These are phyloP conservation scores for Parsonsia alboflavescens DNA, from an alignment of 257 asterid species.

Conservation along the genomic window DNA sequence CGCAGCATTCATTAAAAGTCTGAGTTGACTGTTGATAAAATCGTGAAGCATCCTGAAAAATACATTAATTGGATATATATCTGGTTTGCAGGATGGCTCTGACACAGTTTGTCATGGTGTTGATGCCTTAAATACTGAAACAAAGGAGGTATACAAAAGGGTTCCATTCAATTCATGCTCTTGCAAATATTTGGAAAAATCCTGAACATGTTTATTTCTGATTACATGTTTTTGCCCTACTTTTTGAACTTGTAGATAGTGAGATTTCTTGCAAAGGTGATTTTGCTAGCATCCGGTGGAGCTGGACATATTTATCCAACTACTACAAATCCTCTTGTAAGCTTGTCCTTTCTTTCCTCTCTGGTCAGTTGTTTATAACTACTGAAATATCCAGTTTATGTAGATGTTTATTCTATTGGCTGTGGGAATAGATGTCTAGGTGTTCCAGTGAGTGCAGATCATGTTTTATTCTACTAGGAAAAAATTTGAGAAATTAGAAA, in stretches of 20 bases:
- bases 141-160: constrained; percentile 54
- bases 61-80: constrained; percentile 20
- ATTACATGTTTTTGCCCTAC: constrained; percentile 1
- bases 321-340: constrained; percentile 93
- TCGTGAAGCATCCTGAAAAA: background rate
- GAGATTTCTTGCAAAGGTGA: constrained; percentile 83
- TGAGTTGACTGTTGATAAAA: background rate
- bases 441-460: background rate
- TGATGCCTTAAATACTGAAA: constrained; percentile 77
- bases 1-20: background rate
- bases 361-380: background rate
- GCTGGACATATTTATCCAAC: constrained; percentile 98
- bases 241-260: constrained; percentile 56
- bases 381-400: background rate
- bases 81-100: constrained; percentile 64
- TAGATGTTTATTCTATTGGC: background rate
- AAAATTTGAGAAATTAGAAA: background rate
- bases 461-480: background rate
- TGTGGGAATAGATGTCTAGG: background rate
- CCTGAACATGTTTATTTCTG: background rate
- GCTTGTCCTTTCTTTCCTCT: constrained; percentile 14
- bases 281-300: constrained; percentile 97
- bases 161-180: constrained; percentile 6
- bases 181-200: constrained; percentile 6
- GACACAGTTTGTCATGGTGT: constrained; percentile 81